phyloP scores from a whole-genome alignment of 2,329 filamentous ascomycete genomes.

The Chalara sp. region DNA sequence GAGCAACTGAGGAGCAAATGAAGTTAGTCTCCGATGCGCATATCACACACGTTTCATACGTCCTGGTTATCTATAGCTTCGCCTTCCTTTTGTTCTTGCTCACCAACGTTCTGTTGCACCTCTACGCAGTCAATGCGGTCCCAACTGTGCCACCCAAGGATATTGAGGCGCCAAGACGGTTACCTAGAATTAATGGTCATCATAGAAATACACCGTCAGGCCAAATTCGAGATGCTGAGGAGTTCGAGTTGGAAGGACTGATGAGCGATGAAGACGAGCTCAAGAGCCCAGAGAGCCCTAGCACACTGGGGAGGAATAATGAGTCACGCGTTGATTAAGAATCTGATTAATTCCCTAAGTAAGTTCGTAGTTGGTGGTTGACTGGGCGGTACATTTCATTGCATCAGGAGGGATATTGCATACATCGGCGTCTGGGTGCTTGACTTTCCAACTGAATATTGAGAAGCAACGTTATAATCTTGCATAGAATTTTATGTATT shows the following conservation, averaged over 20 bases:
- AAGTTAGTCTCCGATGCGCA: constrained; percentile 62
- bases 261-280: constrained; percentile 79
- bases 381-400: no score
- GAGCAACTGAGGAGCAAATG: constrained; percentile 96
- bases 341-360: no score
- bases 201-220: constrained; percentile 40
- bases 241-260: constrained; percentile 87
- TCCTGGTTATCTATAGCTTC: constrained; percentile 84
- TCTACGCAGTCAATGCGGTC: constrained; percentile 63
- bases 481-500: no score
- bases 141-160: constrained; percentile 28
- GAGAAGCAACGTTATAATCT: no score
- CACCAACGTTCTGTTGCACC: constrained; percentile 64
- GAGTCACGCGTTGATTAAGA: constrained; percentile 18
- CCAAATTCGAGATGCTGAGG: constrained; percentile 72
- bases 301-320: constrained; percentile 41
- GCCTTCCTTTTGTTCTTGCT: constrained; percentile 91
- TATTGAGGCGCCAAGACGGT: constrained; percentile 15
- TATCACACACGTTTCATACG: constrained; percentile 85
- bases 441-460: no score
- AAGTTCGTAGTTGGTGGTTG: no score
- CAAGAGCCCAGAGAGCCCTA: constrained; percentile 54
- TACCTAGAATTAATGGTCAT: constrained; percentile 27
- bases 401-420: no score
- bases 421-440: no score